Evolutionary conservation across 2,329 filamentous ascomycete genomes (phyloP), one percentile per base, ranked within the genome.

Genomic region (Sclerotinia minor): DNA sequence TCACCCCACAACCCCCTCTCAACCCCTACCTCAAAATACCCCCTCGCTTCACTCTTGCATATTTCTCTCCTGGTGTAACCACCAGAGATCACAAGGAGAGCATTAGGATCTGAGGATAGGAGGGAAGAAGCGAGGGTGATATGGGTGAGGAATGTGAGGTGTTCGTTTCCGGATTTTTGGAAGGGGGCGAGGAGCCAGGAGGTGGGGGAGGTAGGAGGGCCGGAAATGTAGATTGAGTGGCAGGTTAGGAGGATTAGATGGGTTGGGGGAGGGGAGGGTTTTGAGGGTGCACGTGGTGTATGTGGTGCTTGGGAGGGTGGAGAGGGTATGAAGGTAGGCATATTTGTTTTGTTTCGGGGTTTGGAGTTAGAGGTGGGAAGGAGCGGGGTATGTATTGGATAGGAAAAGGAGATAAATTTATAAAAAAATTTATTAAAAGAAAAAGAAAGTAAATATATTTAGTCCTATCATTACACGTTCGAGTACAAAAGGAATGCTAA

Each of bases 231-330:
- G 68, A 94, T 92, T 38, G 87, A 91, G 79, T 96, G 92, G 77
- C 92, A 94, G 81, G 92, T 95, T 63, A 96, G 89, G 59, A 96
- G 80, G 64, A 96, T 86, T 15, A 96, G 83, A 71, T 91, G 84
- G 6, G 64, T 72, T 55, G 50, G 32, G 32, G 2, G 15, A 5
- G 49, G 11, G 44, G 1, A 9, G 8, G 35, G 11, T 11, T 8
- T n/a, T 29, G n/a, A 13, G 29, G 41, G 4, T 35, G 35, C 2
- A 9, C 9, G 29, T 11, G 32, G 11, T 35, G 35, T 9, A 9
- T 35, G 29, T 11, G 32, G 11, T 19, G 24, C 13, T 24, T 15
- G 61, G 17, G 24, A 32, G 24, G 4, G 8, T 24, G 11, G 24
- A 9, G 17, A 1, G 49, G 8, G 8, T 2, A 8, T 15, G 6